These are phyloP conservation scores for Phialocephala subalpina DNA, from an alignment of 2,329 filamentous ascomycete species.

Conservation along the genomic window DNA sequence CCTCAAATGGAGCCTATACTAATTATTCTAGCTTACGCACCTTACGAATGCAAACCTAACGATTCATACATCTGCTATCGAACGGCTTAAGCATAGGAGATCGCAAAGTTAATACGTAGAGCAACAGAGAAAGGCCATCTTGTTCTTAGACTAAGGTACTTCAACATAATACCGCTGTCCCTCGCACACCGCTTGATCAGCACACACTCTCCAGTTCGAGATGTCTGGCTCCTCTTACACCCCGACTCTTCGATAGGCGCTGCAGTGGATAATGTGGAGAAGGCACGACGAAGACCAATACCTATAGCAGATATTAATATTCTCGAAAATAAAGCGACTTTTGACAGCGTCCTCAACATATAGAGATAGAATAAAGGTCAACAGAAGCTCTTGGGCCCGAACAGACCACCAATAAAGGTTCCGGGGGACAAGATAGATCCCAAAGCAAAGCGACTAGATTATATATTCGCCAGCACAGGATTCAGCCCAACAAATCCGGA, in stretches of 20 bases:
- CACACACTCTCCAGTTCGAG: conserved; percentile 77
- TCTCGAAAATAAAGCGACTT: conserved; percentile 83
- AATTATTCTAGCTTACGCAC: conserved; percentile 71
- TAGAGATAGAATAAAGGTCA: conserved; percentile 86
- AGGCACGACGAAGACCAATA: conserved; percentile 68
- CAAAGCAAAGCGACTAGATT: conserved; percentile 86
- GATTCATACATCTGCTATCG: conserved; percentile 92
- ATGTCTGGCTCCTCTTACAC: conserved; percentile 85
- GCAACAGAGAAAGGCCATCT: conserved; percentile 84
- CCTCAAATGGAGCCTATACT: conserved; percentile 35
- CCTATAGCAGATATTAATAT: conserved; percentile 84
- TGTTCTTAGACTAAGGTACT: conserved; percentile 88
- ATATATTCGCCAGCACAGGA: conserved; percentile 82
- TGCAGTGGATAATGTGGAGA: conserved; percentile 71
- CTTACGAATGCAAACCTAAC: conserved; percentile 80
- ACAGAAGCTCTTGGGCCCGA: conserved; percentile 71
- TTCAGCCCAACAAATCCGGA: conserved; percentile 41
- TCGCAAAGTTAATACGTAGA: conserved; percentile 85
- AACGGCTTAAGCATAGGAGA: conserved; percentile 93
- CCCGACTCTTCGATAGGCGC: conserved; percentile 85
- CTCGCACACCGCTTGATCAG: conserved; percentile 86
- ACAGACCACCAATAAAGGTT: conserved; percentile 66
- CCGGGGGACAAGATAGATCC: conserved; percentile 72
- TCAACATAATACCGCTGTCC: conserved; percentile 93
- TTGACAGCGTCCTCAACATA: conserved; percentile 86